These are phyloP conservation scores for Tricholoma bakamatsutake DNA, from an alignment of 768 basidiomycete genomes.

Conservation along the genomic window DNA sequence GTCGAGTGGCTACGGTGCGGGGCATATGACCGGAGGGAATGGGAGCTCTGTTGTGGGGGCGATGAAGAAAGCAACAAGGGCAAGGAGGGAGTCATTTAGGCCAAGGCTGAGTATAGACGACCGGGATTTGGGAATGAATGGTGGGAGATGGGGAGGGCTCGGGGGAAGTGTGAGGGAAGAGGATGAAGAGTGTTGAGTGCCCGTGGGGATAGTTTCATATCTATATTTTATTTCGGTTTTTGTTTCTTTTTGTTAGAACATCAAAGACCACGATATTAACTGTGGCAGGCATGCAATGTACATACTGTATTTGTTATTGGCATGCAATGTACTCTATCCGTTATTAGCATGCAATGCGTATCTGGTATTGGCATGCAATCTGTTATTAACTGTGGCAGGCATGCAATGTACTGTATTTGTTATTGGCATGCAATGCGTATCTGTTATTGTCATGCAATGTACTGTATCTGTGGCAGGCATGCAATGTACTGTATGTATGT, in stretches of 20 bases:
- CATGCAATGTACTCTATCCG: too few species aligned
- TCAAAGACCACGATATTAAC: neutral
- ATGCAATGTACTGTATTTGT: too few species aligned
- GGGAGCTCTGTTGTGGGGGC: constrained; percentile 20
- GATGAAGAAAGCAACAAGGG: constrained; percentile 45
- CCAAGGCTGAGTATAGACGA: constrained; percentile 71
- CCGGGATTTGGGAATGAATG: constrained; percentile 19
- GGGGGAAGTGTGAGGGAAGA: constrained; percentile 42
- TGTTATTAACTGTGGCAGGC: too few species aligned
- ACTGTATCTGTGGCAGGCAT: too few species aligned
- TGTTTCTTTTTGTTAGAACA: neutral
- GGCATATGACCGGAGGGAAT: constrained; percentile 14
- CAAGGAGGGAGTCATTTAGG: constrained; percentile 74
- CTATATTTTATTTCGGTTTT: neutral
- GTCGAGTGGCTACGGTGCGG: constrained; percentile 22
- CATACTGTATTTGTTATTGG: too few species aligned
- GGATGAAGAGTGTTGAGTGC: constrained; percentile 35
- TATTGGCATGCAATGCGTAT: too few species aligned
- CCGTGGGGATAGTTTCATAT: too few species aligned
- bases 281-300: too few species aligned
- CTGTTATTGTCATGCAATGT: too few species aligned
- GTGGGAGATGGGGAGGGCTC: constrained; percentile 22
- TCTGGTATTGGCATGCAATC: too few species aligned
- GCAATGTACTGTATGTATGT: too few species aligned
- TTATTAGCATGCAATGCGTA: too few species aligned